Conservation (phyloP, 805 yeast species). For the Ogataea ramenticola region DNA sequence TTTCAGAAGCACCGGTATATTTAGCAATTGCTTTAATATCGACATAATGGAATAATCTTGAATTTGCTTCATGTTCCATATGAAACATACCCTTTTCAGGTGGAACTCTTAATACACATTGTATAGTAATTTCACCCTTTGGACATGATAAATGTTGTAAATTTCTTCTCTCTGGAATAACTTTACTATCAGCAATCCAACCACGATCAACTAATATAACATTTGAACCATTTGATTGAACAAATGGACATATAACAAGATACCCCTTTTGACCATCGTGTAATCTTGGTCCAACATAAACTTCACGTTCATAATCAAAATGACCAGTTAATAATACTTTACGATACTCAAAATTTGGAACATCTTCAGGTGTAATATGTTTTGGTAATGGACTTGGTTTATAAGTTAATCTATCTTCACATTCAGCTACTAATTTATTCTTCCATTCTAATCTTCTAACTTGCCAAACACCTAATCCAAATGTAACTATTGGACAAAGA, state of each 20-base stretch:
- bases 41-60: conserved; percentile 68
- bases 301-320: conserved; percentile 79
- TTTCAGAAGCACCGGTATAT: conserved; percentile 57
- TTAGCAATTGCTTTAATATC: conserved; percentile 78
- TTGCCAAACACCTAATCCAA: conserved; percentile 92
- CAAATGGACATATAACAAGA: conserved; percentile 72
- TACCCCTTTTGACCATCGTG: conserved; percentile 72
- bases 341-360: conserved; percentile 74
- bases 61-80: conserved; percentile 61
- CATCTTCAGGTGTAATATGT: conserved; percentile 53
- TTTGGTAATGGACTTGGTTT: conserved; percentile 70
- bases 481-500: conserved; percentile 82
- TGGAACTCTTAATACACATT: conserved; percentile 67
- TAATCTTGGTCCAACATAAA: conserved; percentile 86
- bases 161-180: conserved; percentile 44
- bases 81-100: conserved; percentile 54
- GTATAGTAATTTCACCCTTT: conserved; percentile 60
- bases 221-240: conserved; percentile 64
- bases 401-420: conserved; percentile 74
- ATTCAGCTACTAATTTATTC: conserved; percentile 66
- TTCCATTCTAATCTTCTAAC: conserved; percentile 83
- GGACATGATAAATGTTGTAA: conserved; percentile 71
- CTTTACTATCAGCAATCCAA: conserved; percentile 73
- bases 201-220: conserved; percentile 85
- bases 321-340: conserved; percentile 69